Percentiles rank a stretch among this genome's conserved stretches.
Conservation (phyloP, 306 rosid genomes). For the Benincasa hispida region DNA sequence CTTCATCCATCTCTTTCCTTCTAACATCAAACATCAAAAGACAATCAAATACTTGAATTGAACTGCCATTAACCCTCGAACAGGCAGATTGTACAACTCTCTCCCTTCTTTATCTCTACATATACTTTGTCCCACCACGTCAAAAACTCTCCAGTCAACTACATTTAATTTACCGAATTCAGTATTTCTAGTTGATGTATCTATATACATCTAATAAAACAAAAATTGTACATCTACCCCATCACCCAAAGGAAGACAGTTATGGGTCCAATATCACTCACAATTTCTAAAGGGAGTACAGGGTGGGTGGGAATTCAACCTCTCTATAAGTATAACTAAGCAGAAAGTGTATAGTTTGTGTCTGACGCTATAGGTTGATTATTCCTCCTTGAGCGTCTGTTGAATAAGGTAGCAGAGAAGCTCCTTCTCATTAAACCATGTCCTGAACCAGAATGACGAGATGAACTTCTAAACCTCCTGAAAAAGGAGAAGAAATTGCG, state of each 20-base stretch:
- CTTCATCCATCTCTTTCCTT: conserved; percentile 2
- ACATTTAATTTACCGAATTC: background rate
- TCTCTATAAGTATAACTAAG: conserved; percentile 1
- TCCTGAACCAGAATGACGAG: conserved; percentile 23
- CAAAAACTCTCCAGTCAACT: background rate
- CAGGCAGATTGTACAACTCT: background rate
- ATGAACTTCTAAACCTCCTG: conserved; percentile 30
- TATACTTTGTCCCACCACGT: background rate
- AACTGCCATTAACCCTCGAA: background rate
- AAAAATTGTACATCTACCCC: background rate
- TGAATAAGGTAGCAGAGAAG: conserved; percentile 19
- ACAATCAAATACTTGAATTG: background rate
- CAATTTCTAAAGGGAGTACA: background rate
- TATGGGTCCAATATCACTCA: background rate
- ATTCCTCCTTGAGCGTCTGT: conserved; percentile 29
- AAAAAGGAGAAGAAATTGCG: conserved; percentile 34
- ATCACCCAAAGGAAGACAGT: background rate
- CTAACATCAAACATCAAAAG: background rate
- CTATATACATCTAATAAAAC: background rate
- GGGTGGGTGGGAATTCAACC: background rate
- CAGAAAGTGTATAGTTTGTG: conserved; percentile 4
- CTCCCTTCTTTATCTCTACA: background rate
- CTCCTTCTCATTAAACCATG: conserved; percentile 13
- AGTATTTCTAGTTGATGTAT: conserved; percentile 3
- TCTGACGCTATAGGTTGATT: conserved; percentile 20